phyloP scores from a whole-genome alignment of 345 rosid genomes.

The Trapa bicornis region DNA sequence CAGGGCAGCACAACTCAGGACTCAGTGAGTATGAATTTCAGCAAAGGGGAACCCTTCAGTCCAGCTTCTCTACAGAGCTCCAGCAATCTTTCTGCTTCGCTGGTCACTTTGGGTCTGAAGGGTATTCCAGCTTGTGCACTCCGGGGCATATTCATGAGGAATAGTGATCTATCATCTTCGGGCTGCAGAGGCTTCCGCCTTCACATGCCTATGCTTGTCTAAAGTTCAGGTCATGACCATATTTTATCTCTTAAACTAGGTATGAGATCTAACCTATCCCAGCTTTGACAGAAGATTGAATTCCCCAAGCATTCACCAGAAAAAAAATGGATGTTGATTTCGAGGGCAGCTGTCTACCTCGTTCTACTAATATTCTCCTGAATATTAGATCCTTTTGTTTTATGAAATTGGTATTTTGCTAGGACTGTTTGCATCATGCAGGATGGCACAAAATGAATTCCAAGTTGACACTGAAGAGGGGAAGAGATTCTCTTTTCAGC shows the following conservation, averaged over 20 bases:
- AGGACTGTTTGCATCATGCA: neutral
- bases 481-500: too few species aligned
- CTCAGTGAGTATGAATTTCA: conserved; percentile 15
- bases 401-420: neutral
- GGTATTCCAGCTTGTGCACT: conserved; percentile 37
- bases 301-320: too few species aligned
- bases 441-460: too few species aligned
- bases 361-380: too few species aligned
- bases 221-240: conserved; percentile 15
- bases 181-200: conserved; percentile 13
- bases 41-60: conserved; percentile 84
- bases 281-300: too few species aligned
- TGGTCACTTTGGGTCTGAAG: conserved; percentile 39
- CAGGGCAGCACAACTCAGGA: conserved; percentile 24
- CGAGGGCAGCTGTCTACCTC: too few species aligned
- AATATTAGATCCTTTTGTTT: too few species aligned
- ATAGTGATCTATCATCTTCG: conserved; percentile 25
- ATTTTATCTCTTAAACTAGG: too few species aligned
- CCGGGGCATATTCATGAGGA: conserved; percentile 38
- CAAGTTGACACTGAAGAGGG: too few species aligned
- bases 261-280: neutral
- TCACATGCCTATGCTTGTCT: conserved; percentile 37
- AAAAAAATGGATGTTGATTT: too few species aligned
- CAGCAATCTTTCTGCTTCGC: conserved; percentile 30
- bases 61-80: conserved; percentile 50